phyloP scores from a whole-genome alignment of 352 stramenopile species.

The Phytophthora lateralis region DNA sequence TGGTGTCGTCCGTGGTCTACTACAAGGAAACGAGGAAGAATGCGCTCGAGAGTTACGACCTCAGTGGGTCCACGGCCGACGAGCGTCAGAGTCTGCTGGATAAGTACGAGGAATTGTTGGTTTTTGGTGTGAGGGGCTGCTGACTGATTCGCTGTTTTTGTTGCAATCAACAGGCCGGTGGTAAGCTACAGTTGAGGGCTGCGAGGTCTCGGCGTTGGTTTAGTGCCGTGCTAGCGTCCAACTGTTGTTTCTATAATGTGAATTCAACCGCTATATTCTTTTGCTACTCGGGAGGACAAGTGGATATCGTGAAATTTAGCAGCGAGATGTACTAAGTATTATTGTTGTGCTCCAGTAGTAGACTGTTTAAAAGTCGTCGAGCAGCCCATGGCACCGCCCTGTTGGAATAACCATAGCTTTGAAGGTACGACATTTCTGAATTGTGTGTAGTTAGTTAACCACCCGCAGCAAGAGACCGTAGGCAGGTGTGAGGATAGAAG shows the following conservation, averaged over 20 bases:
- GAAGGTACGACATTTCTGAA: too few relatives aligned
- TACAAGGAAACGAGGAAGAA: slow-evolving; percentile 75
- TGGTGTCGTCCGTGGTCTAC: slow-evolving; percentile 70
- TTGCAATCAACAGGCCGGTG: slow-evolving; percentile 26
- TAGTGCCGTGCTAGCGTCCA: not conserved
- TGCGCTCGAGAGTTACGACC: slow-evolving; percentile 42
- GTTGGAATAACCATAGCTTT: too few relatives aligned
- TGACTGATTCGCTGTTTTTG: slow-evolving; percentile 8
- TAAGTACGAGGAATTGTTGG: slow-evolving; percentile 35
- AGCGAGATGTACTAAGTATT: too few relatives aligned
- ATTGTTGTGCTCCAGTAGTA: too few relatives aligned
- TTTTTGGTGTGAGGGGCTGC: not conserved
- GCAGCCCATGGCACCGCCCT: too few relatives aligned
- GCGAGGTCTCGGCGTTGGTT: not conserved
- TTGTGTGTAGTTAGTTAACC: too few relatives aligned
- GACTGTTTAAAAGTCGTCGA: too few relatives aligned
- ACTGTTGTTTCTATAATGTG: slow-evolving; percentile 15
- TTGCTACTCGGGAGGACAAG: not conserved
- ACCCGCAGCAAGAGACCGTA: too few relatives aligned
- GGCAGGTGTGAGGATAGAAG: too few relatives aligned
- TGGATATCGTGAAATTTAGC: too few relatives aligned
- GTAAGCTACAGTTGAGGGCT: slow-evolving; percentile 39
- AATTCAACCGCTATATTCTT: slow-evolving; percentile 15
- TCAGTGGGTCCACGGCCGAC: slow-evolving; percentile 46
- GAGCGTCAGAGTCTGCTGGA: slow-evolving; percentile 69